A percentile compares a stretch with the other conserved stretches of the same genome.
Evolutionary conservation across 192 early-diverging fungal species (phyloP).

Genomic region (Backusella mclennaniae): DNA sequence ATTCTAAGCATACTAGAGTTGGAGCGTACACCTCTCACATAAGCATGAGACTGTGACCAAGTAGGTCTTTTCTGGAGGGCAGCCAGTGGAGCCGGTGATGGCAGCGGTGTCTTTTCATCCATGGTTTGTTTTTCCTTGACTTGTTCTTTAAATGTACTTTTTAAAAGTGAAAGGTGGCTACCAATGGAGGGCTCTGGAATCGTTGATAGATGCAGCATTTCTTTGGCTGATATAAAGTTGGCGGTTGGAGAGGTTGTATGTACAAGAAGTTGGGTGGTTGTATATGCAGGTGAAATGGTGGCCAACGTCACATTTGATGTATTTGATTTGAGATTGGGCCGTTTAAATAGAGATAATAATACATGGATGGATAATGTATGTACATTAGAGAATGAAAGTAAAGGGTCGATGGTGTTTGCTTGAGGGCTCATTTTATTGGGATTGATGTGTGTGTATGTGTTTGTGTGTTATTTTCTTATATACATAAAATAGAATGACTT

Average conservation of each 20-base stretch:
- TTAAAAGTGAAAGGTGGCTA: background rate
- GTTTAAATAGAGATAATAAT: constrained; percentile 4
- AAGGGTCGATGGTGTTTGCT: background rate
- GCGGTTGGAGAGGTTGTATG: background rate
- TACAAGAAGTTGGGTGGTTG: constrained; percentile 1
- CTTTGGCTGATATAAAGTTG: background rate
- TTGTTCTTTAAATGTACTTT: background rate
- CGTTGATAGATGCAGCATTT: constrained; percentile 10
- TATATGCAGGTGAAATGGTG: constrained; percentile 7
- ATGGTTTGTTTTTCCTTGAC: background rate
- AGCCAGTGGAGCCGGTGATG: background rate
- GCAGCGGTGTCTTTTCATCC: constrained; percentile 3
- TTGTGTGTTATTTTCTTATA: background rate
- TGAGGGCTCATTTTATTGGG: background rate
- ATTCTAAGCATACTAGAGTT: constrained; percentile 47
- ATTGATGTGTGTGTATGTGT: background rate
- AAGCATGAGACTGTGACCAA: constrained; percentile 9
- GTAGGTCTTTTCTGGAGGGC: constrained; percentile 2
- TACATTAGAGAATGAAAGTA: constrained; percentile 13
- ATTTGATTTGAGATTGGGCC: background rate
- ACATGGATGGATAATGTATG: constrained; percentile 2
- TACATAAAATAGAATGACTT: background rate
- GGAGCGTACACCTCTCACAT: constrained; percentile 8
- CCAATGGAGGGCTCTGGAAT: background rate
- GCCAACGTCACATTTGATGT: background rate